Evolutionary conservation across 176 grass and related monocot genomes (phyloP).

Genomic region (Eragrostis nindensis): DNA sequence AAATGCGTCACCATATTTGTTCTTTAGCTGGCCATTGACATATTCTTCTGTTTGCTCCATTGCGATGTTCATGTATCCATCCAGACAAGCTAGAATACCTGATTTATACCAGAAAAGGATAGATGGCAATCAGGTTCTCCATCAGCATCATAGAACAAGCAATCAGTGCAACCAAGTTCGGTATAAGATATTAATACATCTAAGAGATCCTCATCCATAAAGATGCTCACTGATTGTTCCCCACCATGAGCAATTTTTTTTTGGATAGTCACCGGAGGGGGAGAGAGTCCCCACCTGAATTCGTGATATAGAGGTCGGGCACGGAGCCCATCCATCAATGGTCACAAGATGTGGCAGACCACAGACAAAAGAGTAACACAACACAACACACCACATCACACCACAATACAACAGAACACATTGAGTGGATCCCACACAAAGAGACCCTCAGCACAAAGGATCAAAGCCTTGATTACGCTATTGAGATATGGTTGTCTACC

Average conservation of each 20-base stretch:
- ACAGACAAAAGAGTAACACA: no score
- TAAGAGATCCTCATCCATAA: neutral
- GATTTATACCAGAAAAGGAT: neutral
- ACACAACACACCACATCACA: no score
- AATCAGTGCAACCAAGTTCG: neutral
- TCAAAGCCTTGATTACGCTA: no score
- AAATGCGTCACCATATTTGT: constrained; percentile 83
- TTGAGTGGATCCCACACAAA: no score
- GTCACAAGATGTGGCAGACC: no score
- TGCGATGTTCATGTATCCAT: constrained; percentile 98
- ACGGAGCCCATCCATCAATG: no score
- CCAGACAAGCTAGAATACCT: constrained; percentile 94
- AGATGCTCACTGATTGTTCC: neutral
- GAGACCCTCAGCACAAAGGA: no score
- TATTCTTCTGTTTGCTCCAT: constrained; percentile 99
- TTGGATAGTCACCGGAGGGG: no score
- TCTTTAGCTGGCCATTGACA: constrained; percentile 91
- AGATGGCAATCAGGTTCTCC: neutral
- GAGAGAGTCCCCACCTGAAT: no score
- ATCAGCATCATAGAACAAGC: neutral
- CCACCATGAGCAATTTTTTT: neutral
- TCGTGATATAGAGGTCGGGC: no score
- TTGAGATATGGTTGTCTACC: no score
- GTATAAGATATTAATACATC: neutral
- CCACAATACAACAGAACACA: no score